Evolutionary conservation across 2,329 filamentous ascomycete species (phyloP), one percentile per base, ranked within the genome.

Genomic region (Lecanosticta acicola): DNA sequence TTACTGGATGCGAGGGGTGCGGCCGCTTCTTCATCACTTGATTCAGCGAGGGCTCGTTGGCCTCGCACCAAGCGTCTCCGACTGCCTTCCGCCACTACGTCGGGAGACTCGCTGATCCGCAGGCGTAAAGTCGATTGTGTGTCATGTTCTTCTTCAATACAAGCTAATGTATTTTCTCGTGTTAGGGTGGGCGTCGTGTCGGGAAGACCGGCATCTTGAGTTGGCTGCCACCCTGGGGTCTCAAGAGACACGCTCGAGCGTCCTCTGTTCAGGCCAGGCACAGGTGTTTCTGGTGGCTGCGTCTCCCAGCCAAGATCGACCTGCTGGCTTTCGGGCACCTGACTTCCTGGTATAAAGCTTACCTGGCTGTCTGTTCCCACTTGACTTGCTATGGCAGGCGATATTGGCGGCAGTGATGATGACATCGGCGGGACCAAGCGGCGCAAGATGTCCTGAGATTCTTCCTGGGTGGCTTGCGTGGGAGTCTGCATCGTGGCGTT

Each of bases 51-150:
- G 41, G 64, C 60, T 19, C 59, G 9, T 71, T 61, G 37, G 63
- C 65, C 40, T 66, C 69, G 39, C 58, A 69, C 36, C 32, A 79
- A 72, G 49, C 72, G 77, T 29, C 82, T 79, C 49, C 79, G 80
- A 54, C 77, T 76, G 48, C 47, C 7, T 18, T 44, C 26, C 13
- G 47, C 17, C 3, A 49, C 44, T 11, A 46, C 20, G 4, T 49
- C 47, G 9, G 62, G 62, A 8, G 60, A 63, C 46, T 63, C 61
- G 40, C 59, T 63, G 33, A 65, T 46, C 4, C 61, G 59, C 18
- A 64, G 44, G 14, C 35, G 58, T 16, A 64, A 56, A 14, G 62
- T 65, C 3, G 58, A 57, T 38, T 65, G 62, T 2, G 62, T 64
- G 8, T 61, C 59, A 17, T 59, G 50, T 5, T 11, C 11, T 4